Evolutionary conservation across 768 basidiomycete genomes (phyloP).

Genomic region (Multifurca ochricompacta): DNA sequence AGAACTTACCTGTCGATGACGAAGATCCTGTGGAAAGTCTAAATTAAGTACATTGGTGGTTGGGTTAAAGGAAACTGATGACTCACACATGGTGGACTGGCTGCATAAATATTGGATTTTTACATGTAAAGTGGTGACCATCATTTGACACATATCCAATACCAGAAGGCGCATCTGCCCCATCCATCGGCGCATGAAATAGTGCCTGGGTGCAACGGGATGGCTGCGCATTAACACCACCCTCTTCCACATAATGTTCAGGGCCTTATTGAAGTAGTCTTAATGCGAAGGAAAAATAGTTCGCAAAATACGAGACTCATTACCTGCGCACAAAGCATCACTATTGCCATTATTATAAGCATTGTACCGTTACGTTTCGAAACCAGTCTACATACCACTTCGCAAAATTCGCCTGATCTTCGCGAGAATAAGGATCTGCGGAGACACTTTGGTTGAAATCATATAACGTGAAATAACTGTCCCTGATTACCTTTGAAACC

Average conservation of each 20-base stretch:
- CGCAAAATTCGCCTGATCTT: conserved; percentile 46
- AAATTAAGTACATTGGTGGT: neutral
- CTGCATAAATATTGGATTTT: conserved; percentile 45
- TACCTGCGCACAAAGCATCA: conserved; percentile 45
- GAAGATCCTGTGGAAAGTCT: conserved; percentile 34
- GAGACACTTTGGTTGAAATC: neutral
- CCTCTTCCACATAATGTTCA: conserved; percentile 38
- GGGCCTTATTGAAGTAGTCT: conserved; percentile 29
- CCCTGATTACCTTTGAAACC: conserved; percentile 44
- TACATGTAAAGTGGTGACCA: conserved; percentile 46
- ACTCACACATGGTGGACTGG: conserved; percentile 55
- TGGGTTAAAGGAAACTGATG: neutral
- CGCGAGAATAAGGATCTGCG: conserved; percentile 49
- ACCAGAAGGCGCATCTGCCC: conserved; percentile 25
- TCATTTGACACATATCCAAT: conserved; percentile 45
- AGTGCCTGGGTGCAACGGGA: conserved; percentile 42
- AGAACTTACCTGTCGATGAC: conserved; percentile 39
- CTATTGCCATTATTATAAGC: conserved; percentile 23
- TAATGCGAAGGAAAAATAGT: neutral
- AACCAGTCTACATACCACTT: too few species aligned
- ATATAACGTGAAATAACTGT: neutral
- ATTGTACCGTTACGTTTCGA: conserved; percentile 8
- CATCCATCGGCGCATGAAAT: conserved; percentile 37
- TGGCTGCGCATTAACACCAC: conserved; percentile 31
- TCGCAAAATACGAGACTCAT: neutral